These are phyloP conservation scores for Agarophyton chilense DNA, from an alignment of 23 red algal genomes.

Conservation along the genomic window DNA sequence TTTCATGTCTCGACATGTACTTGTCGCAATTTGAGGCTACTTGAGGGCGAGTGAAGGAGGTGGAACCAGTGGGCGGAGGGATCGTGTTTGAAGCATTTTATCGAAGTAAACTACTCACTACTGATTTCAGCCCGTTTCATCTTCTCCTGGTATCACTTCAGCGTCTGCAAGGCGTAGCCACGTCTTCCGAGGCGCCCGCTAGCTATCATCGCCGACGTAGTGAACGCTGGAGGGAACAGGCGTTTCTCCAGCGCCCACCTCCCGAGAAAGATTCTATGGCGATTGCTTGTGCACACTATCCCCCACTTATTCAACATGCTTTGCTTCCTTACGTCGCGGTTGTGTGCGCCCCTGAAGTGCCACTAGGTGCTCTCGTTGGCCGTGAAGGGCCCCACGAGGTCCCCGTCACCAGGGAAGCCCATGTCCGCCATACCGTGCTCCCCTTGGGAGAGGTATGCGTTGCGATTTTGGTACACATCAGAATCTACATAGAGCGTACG, in stretches of 20 bases:
- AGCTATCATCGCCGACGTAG: background rate
- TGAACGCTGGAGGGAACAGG: slow-evolving; percentile 1
- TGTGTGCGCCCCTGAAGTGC: background rate
- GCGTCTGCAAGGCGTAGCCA: background rate
- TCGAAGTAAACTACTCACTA: background rate
- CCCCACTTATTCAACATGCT: slow-evolving; percentile 39
- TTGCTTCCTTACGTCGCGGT: background rate
- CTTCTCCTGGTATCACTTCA: background rate
- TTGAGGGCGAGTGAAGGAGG: too few species aligned
- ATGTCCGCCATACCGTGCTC: too few species aligned
- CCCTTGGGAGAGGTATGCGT: too few species aligned
- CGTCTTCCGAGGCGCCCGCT: slow-evolving; percentile 24
- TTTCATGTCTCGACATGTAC: too few species aligned
- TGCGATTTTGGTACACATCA: too few species aligned
- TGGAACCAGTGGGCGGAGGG: too few species aligned
- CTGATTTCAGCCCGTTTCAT: background rate
- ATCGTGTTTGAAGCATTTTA: too few species aligned
- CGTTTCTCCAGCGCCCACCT: slow-evolving; percentile 13
- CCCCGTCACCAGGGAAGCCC: too few species aligned
- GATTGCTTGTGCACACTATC: slow-evolving; percentile 10
- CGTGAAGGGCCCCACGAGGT: too few species aligned
- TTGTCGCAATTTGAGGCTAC: too few species aligned
- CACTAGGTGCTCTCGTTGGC: too few species aligned
- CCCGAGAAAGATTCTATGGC: slow-evolving; percentile 9
- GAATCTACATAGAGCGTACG: too few species aligned